Conservation (phyloP, 2,329 filamentous ascomycete species). For the Cercospora beticola region DNA sequence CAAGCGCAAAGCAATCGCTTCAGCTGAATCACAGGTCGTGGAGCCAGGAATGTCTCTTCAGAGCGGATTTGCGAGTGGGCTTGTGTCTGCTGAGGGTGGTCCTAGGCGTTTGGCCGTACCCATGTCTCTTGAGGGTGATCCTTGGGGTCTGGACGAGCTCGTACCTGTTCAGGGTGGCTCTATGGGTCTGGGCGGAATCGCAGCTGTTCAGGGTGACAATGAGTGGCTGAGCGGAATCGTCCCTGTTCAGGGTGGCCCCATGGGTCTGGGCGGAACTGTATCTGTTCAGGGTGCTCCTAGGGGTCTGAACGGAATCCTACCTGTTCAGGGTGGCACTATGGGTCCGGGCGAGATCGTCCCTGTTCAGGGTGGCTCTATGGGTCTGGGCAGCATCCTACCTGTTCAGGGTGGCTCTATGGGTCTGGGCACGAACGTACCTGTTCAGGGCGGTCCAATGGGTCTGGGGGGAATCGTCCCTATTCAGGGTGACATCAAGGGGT, state of each 20-base stretch:
- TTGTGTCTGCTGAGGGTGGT: not conserved
- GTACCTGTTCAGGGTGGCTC: not conserved
- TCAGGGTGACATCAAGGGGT: not conserved
- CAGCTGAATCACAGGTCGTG: not conserved
- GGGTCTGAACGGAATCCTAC: not conserved
- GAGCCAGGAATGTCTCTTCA: not conserved
- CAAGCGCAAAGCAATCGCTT: not conserved
- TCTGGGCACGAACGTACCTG: too few relatives aligned
- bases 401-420: not conserved
- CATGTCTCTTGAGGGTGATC: not conserved
- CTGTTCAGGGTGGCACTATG: not conserved
- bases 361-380: not conserved
- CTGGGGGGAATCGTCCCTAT: not conserved
- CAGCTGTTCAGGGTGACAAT: too few relatives aligned
- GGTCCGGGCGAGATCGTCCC: not conserved
- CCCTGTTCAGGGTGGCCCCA: not conserved
- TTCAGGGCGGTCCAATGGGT: not conserved
- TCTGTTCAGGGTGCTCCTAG: not conserved
- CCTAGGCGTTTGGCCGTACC: not conserved
- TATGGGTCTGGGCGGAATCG: not conserved
- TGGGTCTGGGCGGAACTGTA: too few relatives aligned
- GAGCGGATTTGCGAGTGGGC: not conserved
- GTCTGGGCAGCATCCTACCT: not conserved
- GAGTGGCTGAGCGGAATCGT: too few relatives aligned
- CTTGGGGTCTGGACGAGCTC: not conserved